Conservation (phyloP, 2,329 filamentous ascomycete species). For the Talaromyces verruculosus region DNA sequence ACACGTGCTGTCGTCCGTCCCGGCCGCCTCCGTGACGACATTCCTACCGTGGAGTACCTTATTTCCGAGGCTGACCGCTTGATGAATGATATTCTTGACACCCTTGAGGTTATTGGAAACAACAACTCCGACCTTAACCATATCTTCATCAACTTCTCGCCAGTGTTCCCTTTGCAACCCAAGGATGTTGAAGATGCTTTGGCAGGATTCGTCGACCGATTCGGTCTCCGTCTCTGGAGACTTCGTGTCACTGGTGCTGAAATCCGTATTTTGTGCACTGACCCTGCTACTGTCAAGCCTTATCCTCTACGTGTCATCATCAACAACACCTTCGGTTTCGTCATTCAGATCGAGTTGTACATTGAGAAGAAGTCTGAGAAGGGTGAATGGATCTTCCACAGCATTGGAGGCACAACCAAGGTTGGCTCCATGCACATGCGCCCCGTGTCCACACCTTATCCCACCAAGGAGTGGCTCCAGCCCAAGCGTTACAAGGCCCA, state of each 20-base stretch:
- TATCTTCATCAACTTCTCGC: slow-evolving; percentile 99
- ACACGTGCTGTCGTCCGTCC: slow-evolving; percentile 93
- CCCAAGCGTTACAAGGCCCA: slow-evolving; percentile 99
- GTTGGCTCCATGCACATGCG: slow-evolving; percentile 93
- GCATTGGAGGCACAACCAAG: slow-evolving; percentile 91
- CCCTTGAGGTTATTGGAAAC: slow-evolving; percentile 96
- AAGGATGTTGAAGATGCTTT: slow-evolving; percentile 89
- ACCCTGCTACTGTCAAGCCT: slow-evolving; percentile 76
- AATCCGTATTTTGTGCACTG: slow-evolving; percentile 97
- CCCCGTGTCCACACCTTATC: slow-evolving; percentile 86
- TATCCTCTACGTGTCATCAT: slow-evolving; percentile 95
- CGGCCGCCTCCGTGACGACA: slow-evolving; percentile 91
- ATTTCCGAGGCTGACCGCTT: slow-evolving; percentile 95
- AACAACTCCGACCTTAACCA: slow-evolving; percentile 99
- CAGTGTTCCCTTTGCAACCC: slow-evolving; percentile 89
- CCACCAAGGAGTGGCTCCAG: slow-evolving; percentile 97
- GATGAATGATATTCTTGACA: slow-evolving; percentile 97
- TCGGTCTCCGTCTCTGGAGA: slow-evolving; percentile 91
- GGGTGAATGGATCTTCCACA: slow-evolving; percentile 98
- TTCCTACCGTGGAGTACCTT: slow-evolving; percentile 96
- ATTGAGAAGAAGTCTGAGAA: slow-evolving; percentile 97
- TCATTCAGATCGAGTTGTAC: slow-evolving; percentile 97
- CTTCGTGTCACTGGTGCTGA: slow-evolving; percentile 95
- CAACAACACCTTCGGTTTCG: slow-evolving; percentile 96
- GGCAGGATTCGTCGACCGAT: slow-evolving; percentile 92